Evolutionary conservation across 306 rosid genomes (phyloP), one percentile per base, ranked within the genome.

Genomic region (Citrullus colocynthis): DNA sequence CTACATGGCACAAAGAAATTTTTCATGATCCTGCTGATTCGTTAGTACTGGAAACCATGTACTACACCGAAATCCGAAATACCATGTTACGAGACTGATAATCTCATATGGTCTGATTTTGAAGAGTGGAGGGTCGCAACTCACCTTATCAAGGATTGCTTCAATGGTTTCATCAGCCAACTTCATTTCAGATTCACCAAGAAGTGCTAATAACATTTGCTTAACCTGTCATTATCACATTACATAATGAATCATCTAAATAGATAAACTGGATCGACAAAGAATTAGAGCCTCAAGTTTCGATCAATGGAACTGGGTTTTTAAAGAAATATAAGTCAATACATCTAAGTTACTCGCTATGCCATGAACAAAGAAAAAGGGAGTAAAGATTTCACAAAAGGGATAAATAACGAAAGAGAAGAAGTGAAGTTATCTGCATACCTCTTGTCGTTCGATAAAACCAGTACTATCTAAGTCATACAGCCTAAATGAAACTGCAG

Each of bases 201-300:
- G 91, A 86, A 95, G 93, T 49, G 97, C 99, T 77, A 88, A 80
- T 81, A 95, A 78, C 99, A 95, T 95, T 82, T 88, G 83, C 81
- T 89, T 92, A 64, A 95, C 99, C 99, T 95, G 88, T 78, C 30
- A 83, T 1, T 78, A 81, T 12, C 51, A 81, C 39, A 44, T 21
- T 28, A 16, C 24, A 79, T 30, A 54, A 79, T 44, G 28, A 79
- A 65, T 14, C n/a, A 13, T 42, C 63, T 9, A 42, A 79, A 21
- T 42, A 13, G 4, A 49, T 12, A 49, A 73, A 51, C 12, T 20
- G 42, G 42, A 49, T 72, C 44, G 2, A 51, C 13, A 5, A 17
- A 17, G 77, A 49, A 30, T 28, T 51, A 45, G 44, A 16, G 15
- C 15, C 7, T 37, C 24, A 5, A 49, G 59, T 9, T 12, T 14